Evolutionary conservation across 257 asterid genomes (phyloP), one percentile per base, ranked within the genome.

Genomic region (Jaltomata sinuosa): DNA sequence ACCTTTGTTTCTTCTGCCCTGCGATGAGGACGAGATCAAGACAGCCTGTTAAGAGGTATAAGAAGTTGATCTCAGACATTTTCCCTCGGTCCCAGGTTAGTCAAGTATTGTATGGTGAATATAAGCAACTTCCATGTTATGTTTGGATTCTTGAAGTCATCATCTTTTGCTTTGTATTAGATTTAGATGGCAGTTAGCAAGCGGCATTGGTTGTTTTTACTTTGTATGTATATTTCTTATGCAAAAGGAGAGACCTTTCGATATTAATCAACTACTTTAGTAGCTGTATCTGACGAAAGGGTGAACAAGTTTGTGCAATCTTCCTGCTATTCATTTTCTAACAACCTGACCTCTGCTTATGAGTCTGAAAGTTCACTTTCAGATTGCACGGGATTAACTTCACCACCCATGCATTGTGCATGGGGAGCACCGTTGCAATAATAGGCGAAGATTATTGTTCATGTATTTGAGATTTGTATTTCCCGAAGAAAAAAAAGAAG

Each of bases 11-110:
- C 92, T 95, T 94, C 85, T 97, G 99, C 88, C 99, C 99, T 8
- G 94, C 93, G 27, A 79, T 97, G 90, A 87, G 99, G 29, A 91
- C 98, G 3, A 92, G 99, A 94, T 97, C 99, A 29, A 90, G 98
- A 90, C 99, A 97, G 90, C 99, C 99, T 11, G 99, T 97, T 76
- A 97, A 95, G 94, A 91, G 99, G 89, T 97, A 97, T 91, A 97
- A 97, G 97, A 94, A 97, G 91, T 87, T 97, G 94, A 94, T 97
- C 61, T 84, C 99, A 1, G 99, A 97, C 82, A 95, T 95, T 79
- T 95, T 97, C 78, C 97, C 99, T 31, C 92, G 92, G 19, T 84
- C 91, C 71, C 98, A 88, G 98, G 99, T 97, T 80, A 84, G 97
- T 90, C 86, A 11, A 64, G 79, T 53, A 82, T 76, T 76, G 52